Base-by-base conservation (phyloP, 2,329 filamentous ascomycete species). In the Emericellopsis atlantica region DNA sequence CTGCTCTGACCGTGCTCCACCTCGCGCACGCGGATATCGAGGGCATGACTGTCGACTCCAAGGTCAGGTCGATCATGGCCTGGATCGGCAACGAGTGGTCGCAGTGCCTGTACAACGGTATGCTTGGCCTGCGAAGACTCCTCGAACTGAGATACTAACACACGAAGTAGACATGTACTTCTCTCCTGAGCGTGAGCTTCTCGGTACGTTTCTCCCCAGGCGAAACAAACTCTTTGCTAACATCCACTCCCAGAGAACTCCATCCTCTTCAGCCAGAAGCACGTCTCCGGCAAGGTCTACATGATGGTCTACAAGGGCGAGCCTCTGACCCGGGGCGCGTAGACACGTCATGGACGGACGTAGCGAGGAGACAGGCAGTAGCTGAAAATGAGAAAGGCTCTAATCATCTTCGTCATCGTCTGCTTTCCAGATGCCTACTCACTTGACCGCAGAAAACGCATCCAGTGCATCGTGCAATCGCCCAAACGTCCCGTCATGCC, bases 211-310 rank as follows among this genome's bases (percentile, higher is more conserved):
- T 6, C 24, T 10, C 10, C 24, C 24, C 24, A 6, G 10, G 24
- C 24, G 10, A 6, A 6, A 26, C 6, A 10, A 26, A 26, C 24
- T 10, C 6, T 10, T 26, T 26, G 10, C 24, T 26, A 10, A 26
- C 24, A 10, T n/a, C 24, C 6, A 6, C 24, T 10, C 24, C 24
- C 10, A 26, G 65, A 88, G 63, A 71, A 77, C 55, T 72, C 72
- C 50, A 74, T 83, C 52, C 53, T 66, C 40, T 70, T 72, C 48
- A 69, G 63, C 36, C 79, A 84, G 57, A 72, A 73, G 57, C 65
- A 67, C 44, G 60, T 64, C 3, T 38, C 49, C 14, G 56, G 54
- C 39, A 48, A 48, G 39, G 55, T 62, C 39, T 48, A 42, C n/a
- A 34, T 35, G 39, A 16, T 34, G 15, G 39, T 16, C 14, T 32